These are phyloP conservation scores for Isabelozyma rhagii DNA, from an alignment of 805 yeast genomes.

Conservation along the genomic window DNA sequence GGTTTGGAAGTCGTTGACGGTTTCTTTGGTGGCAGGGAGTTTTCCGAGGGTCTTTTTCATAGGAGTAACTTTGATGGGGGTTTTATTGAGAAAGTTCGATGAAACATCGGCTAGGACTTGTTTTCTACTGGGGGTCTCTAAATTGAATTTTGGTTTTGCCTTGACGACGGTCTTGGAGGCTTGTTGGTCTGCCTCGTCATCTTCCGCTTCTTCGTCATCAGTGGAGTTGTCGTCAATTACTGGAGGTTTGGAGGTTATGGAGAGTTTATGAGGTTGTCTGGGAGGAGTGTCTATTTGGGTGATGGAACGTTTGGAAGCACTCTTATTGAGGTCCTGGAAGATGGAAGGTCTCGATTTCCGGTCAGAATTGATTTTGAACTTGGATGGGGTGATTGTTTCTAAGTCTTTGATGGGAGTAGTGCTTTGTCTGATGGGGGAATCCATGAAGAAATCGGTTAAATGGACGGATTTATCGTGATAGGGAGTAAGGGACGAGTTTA, in stretches of 20 bases:
- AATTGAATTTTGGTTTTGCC: conserved; percentile 3
- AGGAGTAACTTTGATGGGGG: conserved; percentile 5
- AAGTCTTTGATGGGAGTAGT: conserved; percentile 31
- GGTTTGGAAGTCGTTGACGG: conserved; percentile 20
- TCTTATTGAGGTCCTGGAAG: conserved; percentile 22
- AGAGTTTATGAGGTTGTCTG: conserved; percentile 27
- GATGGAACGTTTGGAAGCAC: conserved; percentile 32
- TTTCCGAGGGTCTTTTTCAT: not conserved
- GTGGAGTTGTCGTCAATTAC: conserved; percentile 4
- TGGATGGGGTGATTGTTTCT: conserved; percentile 41
- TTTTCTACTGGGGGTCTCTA: conserved; percentile 34
- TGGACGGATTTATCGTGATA: conserved; percentile 41
- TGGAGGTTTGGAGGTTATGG: conserved; percentile 14
- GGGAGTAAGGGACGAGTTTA: conserved; percentile 33
- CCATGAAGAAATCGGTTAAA: conserved; percentile 42
- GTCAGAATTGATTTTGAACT: conserved; percentile 18
- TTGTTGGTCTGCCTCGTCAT: conserved; percentile 11
- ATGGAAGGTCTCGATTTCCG: conserved; percentile 13
- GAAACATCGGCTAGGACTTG: conserved; percentile 20
- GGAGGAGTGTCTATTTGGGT: conserved; percentile 38
- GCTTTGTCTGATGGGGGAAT: conserved; percentile 35
- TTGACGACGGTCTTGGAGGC: conserved; percentile 3
- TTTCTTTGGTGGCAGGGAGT: conserved; percentile 3
- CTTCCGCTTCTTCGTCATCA: conserved; percentile 9
- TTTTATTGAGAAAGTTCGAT: conserved; percentile 1